Conservation (phyloP, 192 early-diverging fungal species). For the Phlyctochytrium arcticum region DNA sequence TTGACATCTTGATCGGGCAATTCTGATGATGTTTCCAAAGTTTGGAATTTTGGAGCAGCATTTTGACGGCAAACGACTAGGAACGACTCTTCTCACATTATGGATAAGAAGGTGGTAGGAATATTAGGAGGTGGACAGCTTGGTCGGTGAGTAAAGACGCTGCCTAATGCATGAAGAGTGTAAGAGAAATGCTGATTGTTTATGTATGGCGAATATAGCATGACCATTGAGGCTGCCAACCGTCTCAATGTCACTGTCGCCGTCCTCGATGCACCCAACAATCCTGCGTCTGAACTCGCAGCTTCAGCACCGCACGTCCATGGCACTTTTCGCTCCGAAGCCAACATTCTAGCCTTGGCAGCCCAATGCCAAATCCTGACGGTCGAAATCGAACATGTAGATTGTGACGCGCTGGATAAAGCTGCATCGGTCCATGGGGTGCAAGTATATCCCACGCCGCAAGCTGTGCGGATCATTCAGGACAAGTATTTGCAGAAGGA, state of each 20-base stretch:
- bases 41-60: too few species aligned
- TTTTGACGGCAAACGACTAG: too few species aligned
- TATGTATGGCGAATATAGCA: slow-evolving; percentile 33
- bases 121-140: slow-evolving; percentile 91
- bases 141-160: slow-evolving; percentile 54
- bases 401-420: slow-evolving; percentile 57
- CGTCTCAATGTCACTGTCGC: slow-evolving; percentile 80
- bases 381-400: slow-evolving; percentile 98
- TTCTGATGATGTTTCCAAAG: too few species aligned
- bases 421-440: slow-evolving; percentile 37
- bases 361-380: slow-evolving; percentile 76
- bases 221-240: slow-evolving; percentile 94
- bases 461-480: slow-evolving; percentile 85
- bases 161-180: not conserved
- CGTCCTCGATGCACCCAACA: slow-evolving; percentile 73
- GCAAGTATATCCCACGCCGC: slow-evolving; percentile 74
- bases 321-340: slow-evolving; percentile 80
- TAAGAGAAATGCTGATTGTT: not conserved
- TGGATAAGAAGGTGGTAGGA: slow-evolving; percentile 34
- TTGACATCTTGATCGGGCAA: too few species aligned
- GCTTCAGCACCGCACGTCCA: slow-evolving; percentile 67
- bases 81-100: too few species aligned
- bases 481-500: slow-evolving; percentile 94
- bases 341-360: slow-evolving; percentile 75
- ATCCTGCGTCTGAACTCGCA: slow-evolving; percentile 84